Percentiles rank a stretch among this genome's conserved stretches.
Evolutionary conservation across 1,284 basidiomycete genomes (phyloP).

Genomic region (Athelia psychrophila): DNA sequence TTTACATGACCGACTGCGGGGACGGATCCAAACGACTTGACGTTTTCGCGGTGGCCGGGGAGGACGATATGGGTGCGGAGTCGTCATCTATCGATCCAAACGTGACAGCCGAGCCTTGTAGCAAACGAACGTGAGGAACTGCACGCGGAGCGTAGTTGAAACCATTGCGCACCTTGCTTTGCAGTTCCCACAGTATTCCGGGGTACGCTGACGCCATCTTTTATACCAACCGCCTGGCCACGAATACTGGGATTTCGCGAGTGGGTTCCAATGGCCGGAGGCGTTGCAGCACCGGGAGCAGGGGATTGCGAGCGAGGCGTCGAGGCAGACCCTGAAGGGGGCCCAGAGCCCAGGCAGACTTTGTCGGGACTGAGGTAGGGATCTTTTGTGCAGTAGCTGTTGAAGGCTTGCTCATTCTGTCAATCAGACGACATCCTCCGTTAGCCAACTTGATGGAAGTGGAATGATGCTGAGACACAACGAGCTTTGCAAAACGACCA

Average conservation of each 20-base stretch:
- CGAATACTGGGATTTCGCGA: constrained; percentile 70
- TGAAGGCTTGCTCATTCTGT: constrained; percentile 87
- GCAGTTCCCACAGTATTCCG: constrained; percentile 53
- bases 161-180: constrained; percentile 53
- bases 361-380: constrained; percentile 63
- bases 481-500: constrained; percentile 13
- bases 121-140: no score
- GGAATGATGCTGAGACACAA: constrained; percentile 11
- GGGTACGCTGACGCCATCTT: constrained; percentile 70
- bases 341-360: constrained; percentile 83
- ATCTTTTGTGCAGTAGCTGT: constrained; percentile 68
- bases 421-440: no score
- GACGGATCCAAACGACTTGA: constrained; percentile 69
- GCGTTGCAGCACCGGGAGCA: constrained; percentile 45
- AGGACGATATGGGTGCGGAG: constrained; percentile 65
- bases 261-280: constrained; percentile 53
- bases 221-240: constrained; percentile 66
- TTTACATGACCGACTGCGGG: constrained; percentile 54
- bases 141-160: no score
- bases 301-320: constrained; percentile 75
- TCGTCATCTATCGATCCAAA: constrained; percentile 85
- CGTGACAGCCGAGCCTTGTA: constrained; percentile 59
- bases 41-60: constrained; percentile 60
- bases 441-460: not conserved
- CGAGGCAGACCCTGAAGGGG: constrained; percentile 60